Evolutionary conservation across 495 filamentous ascomycete genomes (phyloP), one percentile per base, ranked within the genome.

Genomic region (Amniculicola lignicola): DNA sequence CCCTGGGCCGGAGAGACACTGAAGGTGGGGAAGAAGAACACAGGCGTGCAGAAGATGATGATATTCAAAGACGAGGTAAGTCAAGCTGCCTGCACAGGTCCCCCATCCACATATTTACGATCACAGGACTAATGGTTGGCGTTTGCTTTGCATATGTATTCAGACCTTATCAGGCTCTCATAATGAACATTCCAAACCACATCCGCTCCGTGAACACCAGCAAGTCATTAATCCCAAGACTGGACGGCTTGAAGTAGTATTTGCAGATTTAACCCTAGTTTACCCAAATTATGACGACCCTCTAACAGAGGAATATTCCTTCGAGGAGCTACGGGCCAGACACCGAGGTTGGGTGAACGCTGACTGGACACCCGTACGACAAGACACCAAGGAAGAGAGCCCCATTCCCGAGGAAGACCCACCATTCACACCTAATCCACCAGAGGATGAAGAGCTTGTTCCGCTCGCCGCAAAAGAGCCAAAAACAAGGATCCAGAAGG

Each of bases 1-100:
- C 90, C 92, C 15, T 96, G 90, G 91, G 86, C 77, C 16, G 93
- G 93, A 25, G 90, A 96, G 74, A 95, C 86, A 28, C 70, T 97
- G 72, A 90, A 93, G 71, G 85, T 82, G 15, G 87, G 86, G 15
- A 93, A 88, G 65, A 90, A 87, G 68, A 79, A 84, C 64, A 81
- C 72, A 51, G 85, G 81, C 39, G 78, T 76, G 27, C 78, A 87
- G 43, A 98, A 96, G 75, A 82, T 98, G 82, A 75, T 84, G 64
- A 80, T 97, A 16, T 98, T 96, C 78, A 90, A 90, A 75, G 93
- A 98, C 77, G 80, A 87, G 87, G 93, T 97, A 84, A 82, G 91
- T 81, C 47, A 7, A 21, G 35, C 61, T 57, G 55, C 52, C 63
- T 33, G 23, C 56, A 52, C 53, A 54, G 61, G 19, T 12, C 41